Evolutionary conservation across 495 filamentous ascomycete species (phyloP), one percentile per base, ranked within the genome.

Genomic region (Aspergillus bridgeri): DNA sequence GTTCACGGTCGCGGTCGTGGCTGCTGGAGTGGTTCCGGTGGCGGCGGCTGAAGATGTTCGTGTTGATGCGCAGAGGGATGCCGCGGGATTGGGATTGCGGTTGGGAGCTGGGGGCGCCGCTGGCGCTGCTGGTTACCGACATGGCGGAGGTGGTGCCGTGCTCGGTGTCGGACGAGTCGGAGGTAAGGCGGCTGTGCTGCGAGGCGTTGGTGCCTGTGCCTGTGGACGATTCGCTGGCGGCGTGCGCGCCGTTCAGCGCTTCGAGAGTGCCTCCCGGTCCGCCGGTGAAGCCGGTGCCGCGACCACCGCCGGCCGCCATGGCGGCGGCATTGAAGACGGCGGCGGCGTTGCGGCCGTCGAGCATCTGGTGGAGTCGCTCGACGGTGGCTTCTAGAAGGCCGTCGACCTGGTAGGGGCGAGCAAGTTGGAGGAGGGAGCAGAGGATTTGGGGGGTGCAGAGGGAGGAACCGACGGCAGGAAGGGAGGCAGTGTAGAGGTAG

Each of bases 261-360:
- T 79, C 75, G 11, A 79, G 63, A 0, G 77, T 79, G 23, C 76
- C 76, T 45, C 77, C 74, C 9, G 70, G 68, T 7, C 76, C 76
- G 52, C 69, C 66, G 52, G 60, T 71, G 59, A 77, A 74, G 8
- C 78, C 78, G 66, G 76, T 88, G 53, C 88, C 89, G 2, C 90
- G 79, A 2, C 95, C 94, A 23, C 93, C 91, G 1, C 95, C 94
- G 7, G 95, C 95, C 3, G 93, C 95, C 94, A 98, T 98, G 48
- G 94, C 94, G 0, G 93, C 92, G 0, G 95, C 94, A 61, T 98
- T 98, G 81, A 98, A 98, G 15, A 98, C 91, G 17, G 95, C 94
- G 0, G 94, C 95, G 0, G 94, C 92, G 66, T 98, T 98, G 49
- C 92, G 82, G 13, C 87, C 90, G 64, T 98, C 95, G 3, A 98